Evolutionary conservation across 306 rosid species (phyloP).

Genomic region (Casuarina cunninghamiana): DNA sequence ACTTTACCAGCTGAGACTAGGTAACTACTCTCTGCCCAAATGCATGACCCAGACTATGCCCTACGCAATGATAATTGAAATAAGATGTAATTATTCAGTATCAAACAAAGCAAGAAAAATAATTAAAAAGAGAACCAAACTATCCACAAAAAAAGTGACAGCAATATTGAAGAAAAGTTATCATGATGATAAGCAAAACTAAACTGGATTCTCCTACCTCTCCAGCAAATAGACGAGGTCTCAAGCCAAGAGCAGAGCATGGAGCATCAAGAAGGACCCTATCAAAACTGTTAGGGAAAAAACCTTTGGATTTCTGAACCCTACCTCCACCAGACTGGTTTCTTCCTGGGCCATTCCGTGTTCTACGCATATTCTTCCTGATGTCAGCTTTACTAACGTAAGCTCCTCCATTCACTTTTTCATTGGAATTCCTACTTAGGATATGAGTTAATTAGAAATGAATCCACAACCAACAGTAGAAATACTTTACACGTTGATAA

Average conservation of each 20-base stretch:
- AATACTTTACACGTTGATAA: constrained; percentile 22
- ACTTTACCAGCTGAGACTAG: not conserved
- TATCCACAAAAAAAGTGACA: not conserved
- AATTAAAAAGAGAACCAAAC: not conserved
- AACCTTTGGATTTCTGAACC: constrained; percentile 81
- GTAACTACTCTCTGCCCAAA: not conserved
- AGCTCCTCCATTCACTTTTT: constrained; percentile 45
- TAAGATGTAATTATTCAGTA: not conserved
- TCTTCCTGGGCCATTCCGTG: constrained; percentile 85
- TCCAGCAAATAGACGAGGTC: constrained; percentile 89
- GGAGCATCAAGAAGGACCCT: constrained; percentile 98
- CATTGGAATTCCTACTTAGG: constrained; percentile 41
- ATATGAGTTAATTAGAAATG: constrained; percentile 31
- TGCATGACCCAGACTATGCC: not conserved
- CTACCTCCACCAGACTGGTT: constrained; percentile 71
- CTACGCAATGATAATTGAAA: not conserved
- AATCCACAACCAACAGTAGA: constrained; percentile 12
- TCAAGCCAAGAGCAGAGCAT: constrained; percentile 95
- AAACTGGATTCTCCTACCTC: constrained; percentile 52
- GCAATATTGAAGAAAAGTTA: not conserved
- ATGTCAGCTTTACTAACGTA: constrained; percentile 71
- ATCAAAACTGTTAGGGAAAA: constrained; percentile 83
- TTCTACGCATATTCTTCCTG: constrained; percentile 64
- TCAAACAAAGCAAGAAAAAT: not conserved
- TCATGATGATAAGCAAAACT: constrained; percentile 4